Percentiles rank a stretch among this genome's conserved stretches.
Evolutionary conservation across 2,329 filamentous ascomycete genomes (phyloP).

Genomic region (Mycosphaerella arachidis): DNA sequence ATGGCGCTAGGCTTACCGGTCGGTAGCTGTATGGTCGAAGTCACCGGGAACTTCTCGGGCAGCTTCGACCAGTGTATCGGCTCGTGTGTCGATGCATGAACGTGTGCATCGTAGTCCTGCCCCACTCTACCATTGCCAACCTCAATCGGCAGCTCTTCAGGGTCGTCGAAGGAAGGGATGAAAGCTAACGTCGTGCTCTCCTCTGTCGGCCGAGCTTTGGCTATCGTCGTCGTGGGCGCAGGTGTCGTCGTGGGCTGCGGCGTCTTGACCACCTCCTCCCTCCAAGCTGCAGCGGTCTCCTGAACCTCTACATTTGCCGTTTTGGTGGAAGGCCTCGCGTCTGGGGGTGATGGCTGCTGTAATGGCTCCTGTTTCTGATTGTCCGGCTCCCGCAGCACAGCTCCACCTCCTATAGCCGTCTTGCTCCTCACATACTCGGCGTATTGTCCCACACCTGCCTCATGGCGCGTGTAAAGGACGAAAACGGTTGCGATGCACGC

Average conservation of each 20-base stretch:
- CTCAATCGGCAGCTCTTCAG: slow-evolving; percentile 4
- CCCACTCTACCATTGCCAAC: slow-evolving; percentile 4
- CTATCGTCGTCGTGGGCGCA: not conserved
- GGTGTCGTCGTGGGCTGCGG: slow-evolving; percentile 6
- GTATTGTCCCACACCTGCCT: slow-evolving; percentile 8
- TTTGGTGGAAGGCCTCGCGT: not conserved
- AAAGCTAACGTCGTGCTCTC: not conserved
- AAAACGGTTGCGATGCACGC: slow-evolving; percentile 24
- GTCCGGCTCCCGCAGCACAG: slow-evolving; percentile 17
- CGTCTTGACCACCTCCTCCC: not conserved
- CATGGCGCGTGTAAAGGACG: slow-evolving; percentile 24
- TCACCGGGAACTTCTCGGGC: slow-evolving; percentile 65
- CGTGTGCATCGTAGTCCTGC: slow-evolving; percentile 3
- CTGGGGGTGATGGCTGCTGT: not conserved
- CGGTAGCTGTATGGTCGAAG: slow-evolving; percentile 71
- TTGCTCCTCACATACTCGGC: slow-evolving; percentile 13
- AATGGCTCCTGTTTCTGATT: slow-evolving; percentile 5
- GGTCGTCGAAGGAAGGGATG: not conserved
- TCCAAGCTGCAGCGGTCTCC: not conserved
- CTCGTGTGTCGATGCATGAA: not conserved
- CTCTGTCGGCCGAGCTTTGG: not conserved
- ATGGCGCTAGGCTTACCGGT: slow-evolving; percentile 65
- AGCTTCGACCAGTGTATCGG: slow-evolving; percentile 65
- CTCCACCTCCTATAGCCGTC: slow-evolving; percentile 17
- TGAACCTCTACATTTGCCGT: not conserved